Percentiles rank a stretch among this genome's conserved stretches.
phyloP scores from a whole-genome alignment of 2,329 filamentous ascomycete genomes.

The Pseudocercospora pini-densiflorae region DNA sequence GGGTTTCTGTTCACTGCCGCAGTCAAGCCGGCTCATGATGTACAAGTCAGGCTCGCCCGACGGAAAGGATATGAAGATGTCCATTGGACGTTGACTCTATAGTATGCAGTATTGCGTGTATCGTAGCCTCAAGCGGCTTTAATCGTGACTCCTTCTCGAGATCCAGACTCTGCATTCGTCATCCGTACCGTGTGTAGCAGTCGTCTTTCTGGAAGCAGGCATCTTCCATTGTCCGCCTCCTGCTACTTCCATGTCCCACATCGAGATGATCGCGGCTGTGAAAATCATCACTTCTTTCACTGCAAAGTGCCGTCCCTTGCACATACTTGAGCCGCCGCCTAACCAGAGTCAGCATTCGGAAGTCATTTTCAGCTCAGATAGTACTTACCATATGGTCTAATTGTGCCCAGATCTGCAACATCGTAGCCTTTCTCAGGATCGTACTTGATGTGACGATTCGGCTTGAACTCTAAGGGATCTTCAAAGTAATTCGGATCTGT shows the following conservation, averaged over 20 bases:
- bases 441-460: slow-evolving; percentile 41
- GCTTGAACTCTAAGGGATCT: slow-evolving; percentile 36
- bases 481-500: slow-evolving; percentile 41
- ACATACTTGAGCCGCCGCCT: slow-evolving; percentile 53
- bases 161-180: slow-evolving; percentile 60
- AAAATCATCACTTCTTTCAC: slow-evolving; percentile 57
- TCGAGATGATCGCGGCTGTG: slow-evolving; percentile 56
- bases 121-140: not conserved
- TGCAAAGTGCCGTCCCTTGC: slow-evolving; percentile 56
- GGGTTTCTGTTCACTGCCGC: slow-evolving; percentile 8
- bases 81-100: slow-evolving; percentile 18
- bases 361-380: not conserved
- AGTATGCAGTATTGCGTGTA: not conserved
- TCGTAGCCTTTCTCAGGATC: slow-evolving; percentile 31
- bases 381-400: slow-evolving; percentile 49
- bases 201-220: slow-evolving; percentile 54
- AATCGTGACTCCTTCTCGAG: slow-evolving; percentile 32
- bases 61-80: slow-evolving; percentile 23
- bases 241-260: slow-evolving; percentile 60
- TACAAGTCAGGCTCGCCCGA: slow-evolving; percentile 13
- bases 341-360: not conserved
- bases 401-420: slow-evolving; percentile 46
- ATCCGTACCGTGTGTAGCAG: slow-evolving; percentile 56
- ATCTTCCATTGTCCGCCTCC: slow-evolving; percentile 54
- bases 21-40: slow-evolving; percentile 15